Base-by-base conservation (phyloP, 345 rosid species). In the Linum tenue region DNA sequence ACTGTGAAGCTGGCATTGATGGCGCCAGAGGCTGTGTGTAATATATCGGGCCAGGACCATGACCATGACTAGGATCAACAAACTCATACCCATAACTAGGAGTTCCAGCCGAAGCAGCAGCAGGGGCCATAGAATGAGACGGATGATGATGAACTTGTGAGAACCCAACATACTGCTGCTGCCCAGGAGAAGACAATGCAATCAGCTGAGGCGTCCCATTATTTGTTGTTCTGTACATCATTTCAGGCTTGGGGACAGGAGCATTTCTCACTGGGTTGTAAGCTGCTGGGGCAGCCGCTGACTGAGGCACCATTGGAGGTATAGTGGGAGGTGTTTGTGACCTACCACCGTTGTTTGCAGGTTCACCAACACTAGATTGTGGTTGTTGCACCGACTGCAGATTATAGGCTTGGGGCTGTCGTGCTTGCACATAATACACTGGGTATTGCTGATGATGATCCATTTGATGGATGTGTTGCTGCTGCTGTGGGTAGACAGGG, bases 61-160 rank as follows among this genome's bases (percentile, higher is more conserved):
- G 97, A 41, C 82, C 77, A 75, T 81, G 87, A 67, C 83, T 71
- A 76, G 86, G 87, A 73, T 86, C 92, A 0, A 81, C 60, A 66
- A 66, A 85, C 67, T 88, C 99, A 70, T 84, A 90, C 40, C 79
- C 83, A 50, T 86, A 88, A 77, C 74, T 77, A 10, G 85, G 75
- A 63, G 76, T 69, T 48, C 79, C 31, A 22, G 31, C 31, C 31
- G 31, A 22, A 22, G 31, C 31, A 22, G 31, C 80, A 0, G 53
- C 15, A 55, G 88, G 81, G 10, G 78, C 77, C 60, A 80, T 82
- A 51, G 95, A 84, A 76, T 88, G 96, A 53, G 96, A 83, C 5
- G 88, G 96, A 66, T 90, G 87, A 57, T 90, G 87, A 57, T 88
- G 97, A 70, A 92, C 76, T 73, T 85, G 94, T 6, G 97, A 70